Percentiles rank a stretch among this genome's conserved stretches.
Conservation (phyloP, 257 asterid species). For the Schizonepeta tenuifolia region DNA sequence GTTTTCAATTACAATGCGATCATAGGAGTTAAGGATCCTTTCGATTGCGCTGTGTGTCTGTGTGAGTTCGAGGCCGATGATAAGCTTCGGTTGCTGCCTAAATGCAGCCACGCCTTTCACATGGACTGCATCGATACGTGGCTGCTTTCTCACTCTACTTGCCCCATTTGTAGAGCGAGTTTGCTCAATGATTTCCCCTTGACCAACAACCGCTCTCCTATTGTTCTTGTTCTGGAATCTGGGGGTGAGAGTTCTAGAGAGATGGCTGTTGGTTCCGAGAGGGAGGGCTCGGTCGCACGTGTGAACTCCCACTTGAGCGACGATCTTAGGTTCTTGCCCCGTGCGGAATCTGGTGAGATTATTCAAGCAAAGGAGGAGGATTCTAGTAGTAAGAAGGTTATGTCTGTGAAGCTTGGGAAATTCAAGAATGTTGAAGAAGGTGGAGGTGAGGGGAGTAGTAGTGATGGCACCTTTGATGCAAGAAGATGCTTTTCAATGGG, state of each 20-base stretch:
- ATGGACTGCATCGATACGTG: conserved; percentile 96
- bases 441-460: conserved; percentile 42
- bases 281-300: conserved; percentile 43
- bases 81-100: conserved; percentile 74
- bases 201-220: conserved; percentile 50
- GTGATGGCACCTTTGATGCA: conserved; percentile 46
- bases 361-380: conserved; percentile 49
- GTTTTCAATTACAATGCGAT: conserved; percentile 78
- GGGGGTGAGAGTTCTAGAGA: conserved; percentile 80
- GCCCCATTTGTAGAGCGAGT: conserved; percentile 91
- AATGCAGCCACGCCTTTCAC: conserved; percentile 97
- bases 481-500: conserved; percentile 97
- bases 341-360: conserved; percentile 57
- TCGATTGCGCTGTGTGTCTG: conserved; percentile 95
- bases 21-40: conserved; percentile 84
- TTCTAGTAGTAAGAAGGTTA: conserved; percentile 42
- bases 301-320: conserved; percentile 59
- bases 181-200: conserved; percentile 62
- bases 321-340: conserved; percentile 32
- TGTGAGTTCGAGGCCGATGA: conserved; percentile 90
- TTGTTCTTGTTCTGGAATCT: conserved; percentile 84
- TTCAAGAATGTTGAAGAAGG: conserved; percentile 68
- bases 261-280: conserved; percentile 35
- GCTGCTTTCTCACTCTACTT: conserved; percentile 92
- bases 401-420: conserved; percentile 83